A percentile compares a stretch with the other conserved stretches of the same genome.
These are phyloP conservation scores for Malassezia vespertilionis DNA, from an alignment of 1,284 basidiomycete genomes.

Conservation along the genomic window DNA sequence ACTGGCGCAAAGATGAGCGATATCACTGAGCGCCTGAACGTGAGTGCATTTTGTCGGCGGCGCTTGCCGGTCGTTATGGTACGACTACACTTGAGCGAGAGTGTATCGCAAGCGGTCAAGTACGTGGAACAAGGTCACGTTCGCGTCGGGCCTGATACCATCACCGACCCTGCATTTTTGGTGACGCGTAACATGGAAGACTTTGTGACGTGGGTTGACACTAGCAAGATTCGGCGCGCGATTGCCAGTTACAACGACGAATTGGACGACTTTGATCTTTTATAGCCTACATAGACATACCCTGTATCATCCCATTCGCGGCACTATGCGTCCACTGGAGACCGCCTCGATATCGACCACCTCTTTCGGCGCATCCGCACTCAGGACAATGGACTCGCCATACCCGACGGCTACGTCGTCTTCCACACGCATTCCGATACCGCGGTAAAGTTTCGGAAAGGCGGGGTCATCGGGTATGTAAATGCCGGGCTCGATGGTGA, in stretches of 20 bases:
- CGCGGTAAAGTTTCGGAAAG: constrained; percentile 36
- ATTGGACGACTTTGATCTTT: constrained; percentile 48
- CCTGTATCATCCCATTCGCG: constrained; percentile 1
- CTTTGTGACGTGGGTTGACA: constrained; percentile 99
- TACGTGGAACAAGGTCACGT: constrained; percentile 98
- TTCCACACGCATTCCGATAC: constrained; percentile 43
- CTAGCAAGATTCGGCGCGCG: constrained; percentile 87
- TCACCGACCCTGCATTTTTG: constrained; percentile 91
- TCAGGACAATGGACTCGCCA: constrained; percentile 27
- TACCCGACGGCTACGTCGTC: constrained; percentile 40
- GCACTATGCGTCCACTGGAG: constrained; percentile 16
- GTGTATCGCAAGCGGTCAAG: constrained; percentile 88
- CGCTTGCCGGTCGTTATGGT: constrained; percentile 86
- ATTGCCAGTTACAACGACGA: constrained; percentile 96
- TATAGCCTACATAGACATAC: no score
- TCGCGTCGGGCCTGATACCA: constrained; percentile 85
- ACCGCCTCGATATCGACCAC: constrained; percentile 41
- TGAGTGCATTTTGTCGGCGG: constrained; percentile 82
- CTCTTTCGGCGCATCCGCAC: constrained; percentile 35
- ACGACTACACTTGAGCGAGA: constrained; percentile 86
- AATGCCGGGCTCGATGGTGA: constrained; percentile 44
- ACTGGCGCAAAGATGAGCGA: constrained; percentile 51
- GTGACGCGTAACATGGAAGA: constrained; percentile 93
- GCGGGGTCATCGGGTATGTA: constrained; percentile 37
- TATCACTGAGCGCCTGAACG: constrained; percentile 69